Conservation (phyloP, 805 yeast genomes). For the Lipomyces yamanashiensis region DNA sequence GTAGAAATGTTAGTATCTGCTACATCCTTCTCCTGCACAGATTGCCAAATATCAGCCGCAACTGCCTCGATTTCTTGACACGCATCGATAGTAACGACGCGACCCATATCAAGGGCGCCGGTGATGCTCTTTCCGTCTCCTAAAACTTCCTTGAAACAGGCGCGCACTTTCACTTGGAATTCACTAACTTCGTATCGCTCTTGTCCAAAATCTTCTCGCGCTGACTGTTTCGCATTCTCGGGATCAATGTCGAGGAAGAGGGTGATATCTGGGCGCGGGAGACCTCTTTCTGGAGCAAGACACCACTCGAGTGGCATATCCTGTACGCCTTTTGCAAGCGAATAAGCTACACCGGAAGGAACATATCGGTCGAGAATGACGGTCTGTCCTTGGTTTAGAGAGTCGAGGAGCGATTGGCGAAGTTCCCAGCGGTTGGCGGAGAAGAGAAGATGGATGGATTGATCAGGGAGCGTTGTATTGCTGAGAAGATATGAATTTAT, state of each 20-base stretch:
- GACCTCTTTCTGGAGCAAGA: constrained; percentile 74
- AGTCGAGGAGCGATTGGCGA: constrained; percentile 51
- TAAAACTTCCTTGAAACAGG: constrained; percentile 51
- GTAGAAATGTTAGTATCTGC: background rate
- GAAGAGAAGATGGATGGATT: constrained; percentile 83
- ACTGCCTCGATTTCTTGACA: constrained; percentile 12
- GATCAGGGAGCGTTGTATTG: constrained; percentile 62
- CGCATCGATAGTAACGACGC: constrained; percentile 27
- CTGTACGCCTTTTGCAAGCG: constrained; percentile 66
- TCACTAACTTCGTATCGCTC: constrained; percentile 82
- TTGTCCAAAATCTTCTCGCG: constrained; percentile 86
- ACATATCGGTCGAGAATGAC: constrained; percentile 85
- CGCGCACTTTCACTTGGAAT: constrained; percentile 75
- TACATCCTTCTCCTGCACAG: background rate
- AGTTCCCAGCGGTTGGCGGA: constrained; percentile 96
- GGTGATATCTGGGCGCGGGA: constrained; percentile 85
- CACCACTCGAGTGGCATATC: constrained; percentile 79
- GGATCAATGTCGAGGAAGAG: constrained; percentile 70
- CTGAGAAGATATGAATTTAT: constrained; percentile 71
- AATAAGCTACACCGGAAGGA: constrained; percentile 91
- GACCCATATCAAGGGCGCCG: constrained; percentile 20
- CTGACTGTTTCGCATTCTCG: constrained; percentile 45
- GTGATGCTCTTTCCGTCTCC: constrained; percentile 5
- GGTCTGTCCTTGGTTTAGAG: constrained; percentile 57
- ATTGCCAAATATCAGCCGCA: constrained; percentile 1